phyloP scores from a whole-genome alignment of 2,329 filamentous ascomycete species.

The Salinomyces thailandicus region DNA sequence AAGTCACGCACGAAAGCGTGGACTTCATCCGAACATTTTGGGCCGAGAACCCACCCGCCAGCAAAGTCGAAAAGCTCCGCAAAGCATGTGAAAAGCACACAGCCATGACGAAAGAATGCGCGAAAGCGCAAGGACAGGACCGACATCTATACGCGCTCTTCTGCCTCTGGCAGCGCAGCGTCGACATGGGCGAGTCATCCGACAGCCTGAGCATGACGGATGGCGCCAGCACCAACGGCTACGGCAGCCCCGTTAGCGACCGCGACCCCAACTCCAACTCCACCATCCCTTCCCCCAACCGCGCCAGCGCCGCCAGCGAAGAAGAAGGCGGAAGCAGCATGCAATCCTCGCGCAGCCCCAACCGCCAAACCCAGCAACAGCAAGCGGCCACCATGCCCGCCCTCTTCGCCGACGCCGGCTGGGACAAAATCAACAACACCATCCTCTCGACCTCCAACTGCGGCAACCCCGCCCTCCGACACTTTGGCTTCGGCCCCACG shows the following conservation, averaged over 20 bases:
- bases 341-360: slow-evolving; percentile 39
- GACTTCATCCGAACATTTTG: slow-evolving; percentile 90
- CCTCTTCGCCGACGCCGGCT: slow-evolving; percentile 79
- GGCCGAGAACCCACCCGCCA: slow-evolving; percentile 71
- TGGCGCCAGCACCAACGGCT: slow-evolving; percentile 53
- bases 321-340: slow-evolving; percentile 42
- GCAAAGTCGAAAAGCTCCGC: slow-evolving; percentile 77
- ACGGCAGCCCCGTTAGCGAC: slow-evolving; percentile 36
- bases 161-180: slow-evolving; percentile 83
- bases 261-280: slow-evolving; percentile 27
- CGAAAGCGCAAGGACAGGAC: slow-evolving; percentile 84
- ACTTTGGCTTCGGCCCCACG: slow-evolving; percentile 94
- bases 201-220: slow-evolving; percentile 32
- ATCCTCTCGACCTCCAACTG: slow-evolving; percentile 97
- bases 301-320: slow-evolving; percentile 41
- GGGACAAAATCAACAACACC: slow-evolving; percentile 91
- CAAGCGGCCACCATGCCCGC: slow-evolving; percentile 54
- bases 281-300: slow-evolving; percentile 45
- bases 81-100: slow-evolving; percentile 78
- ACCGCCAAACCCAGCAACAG: slow-evolving; percentile 16
- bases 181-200: slow-evolving; percentile 57
- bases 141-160: slow-evolving; percentile 88
- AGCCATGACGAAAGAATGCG: slow-evolving; percentile 68
- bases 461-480: slow-evolving; percentile 84
- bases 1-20: slow-evolving; percentile 72